Evolutionary conservation across 2,329 filamentous ascomycete genomes (phyloP), one percentile per base, ranked within the genome.

Genomic region (Bipolaris sorokiniana): DNA sequence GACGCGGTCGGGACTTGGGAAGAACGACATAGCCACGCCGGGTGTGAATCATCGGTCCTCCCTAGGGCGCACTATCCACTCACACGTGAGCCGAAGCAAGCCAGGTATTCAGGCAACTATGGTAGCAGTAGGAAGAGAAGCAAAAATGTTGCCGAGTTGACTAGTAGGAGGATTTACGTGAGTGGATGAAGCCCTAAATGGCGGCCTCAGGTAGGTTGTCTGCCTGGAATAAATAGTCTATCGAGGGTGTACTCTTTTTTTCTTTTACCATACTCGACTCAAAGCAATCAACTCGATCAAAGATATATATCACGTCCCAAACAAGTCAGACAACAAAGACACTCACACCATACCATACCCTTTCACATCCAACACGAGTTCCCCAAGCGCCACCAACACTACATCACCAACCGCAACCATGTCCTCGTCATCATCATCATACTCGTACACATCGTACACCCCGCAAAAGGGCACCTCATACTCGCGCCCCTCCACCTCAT

Each of bases 121-220:
- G 45, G 48, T 68, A 69, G 66, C 47, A 23, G 40, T 26, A 41
- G 5, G 9, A 15, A 15, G 22, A 41, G 38, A 9, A 59, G 50
- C 7, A n/a, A 13, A 34, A 13, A 40, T 22, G n/a, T 42, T n/a
- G 2, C 40, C 40, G 6, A 26, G 20, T 42, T 16, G 40, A 16
- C 20, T 42, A 41, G 20, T n/a, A n/a, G 7, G 22, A 42, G 40
- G 40, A 31, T 31, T 42, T 42, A 9, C n/a, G 40, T 42, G 20
- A 47, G 42, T 23, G 40, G 46, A 64, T 63, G 51, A 68, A 63
- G 28, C 10, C 28, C 68, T 65, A 66, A 65, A 31, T 42, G 61
- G 58, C 70, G 71, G 72, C 71, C 72, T 74, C 71, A 71, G 65
- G 64, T 59, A n/a, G 15, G n/a, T 34, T 61, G 61, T 68, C 65